These are phyloP conservation scores for Oryza officinalis DNA, from an alignment of 176 grass and related monocot species.

Conservation along the genomic window DNA sequence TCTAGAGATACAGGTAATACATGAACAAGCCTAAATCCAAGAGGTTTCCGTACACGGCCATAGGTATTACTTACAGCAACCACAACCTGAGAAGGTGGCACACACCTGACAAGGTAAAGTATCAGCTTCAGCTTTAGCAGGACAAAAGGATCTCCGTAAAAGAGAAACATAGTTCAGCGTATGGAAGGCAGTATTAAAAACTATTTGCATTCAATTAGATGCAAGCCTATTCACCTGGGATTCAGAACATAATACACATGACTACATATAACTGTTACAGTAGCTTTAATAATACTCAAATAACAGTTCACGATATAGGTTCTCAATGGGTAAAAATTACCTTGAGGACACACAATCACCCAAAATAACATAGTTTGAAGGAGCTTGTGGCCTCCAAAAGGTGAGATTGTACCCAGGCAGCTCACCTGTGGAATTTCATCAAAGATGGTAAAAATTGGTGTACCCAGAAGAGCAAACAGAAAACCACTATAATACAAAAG, in stretches of 20 bases:
- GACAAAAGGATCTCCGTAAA: not conserved
- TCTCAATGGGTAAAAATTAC: constrained; percentile 37
- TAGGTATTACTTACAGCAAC: constrained; percentile 93
- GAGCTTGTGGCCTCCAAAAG: constrained; percentile 95
- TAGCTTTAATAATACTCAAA: constrained; percentile 8
- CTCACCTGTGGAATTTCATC: constrained; percentile 49
- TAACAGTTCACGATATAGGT: not conserved
- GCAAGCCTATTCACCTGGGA: constrained; percentile 22
- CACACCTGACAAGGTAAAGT: constrained; percentile 53
- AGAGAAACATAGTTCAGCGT: not conserved
- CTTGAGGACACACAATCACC: constrained; percentile 96
- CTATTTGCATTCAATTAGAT: not conserved
- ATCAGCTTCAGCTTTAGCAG: constrained; percentile 39
- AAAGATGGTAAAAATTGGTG: constrained; percentile 22
- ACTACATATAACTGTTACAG: not conserved
- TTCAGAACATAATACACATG: not conserved
- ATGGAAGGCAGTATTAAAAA: not conserved
- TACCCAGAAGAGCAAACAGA: constrained; percentile 5
- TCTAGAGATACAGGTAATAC: constrained; percentile 53
- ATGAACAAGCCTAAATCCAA: constrained; percentile 81
- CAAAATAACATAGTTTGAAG: constrained; percentile 94
- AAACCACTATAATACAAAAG: constrained; percentile 5
- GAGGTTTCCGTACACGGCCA: constrained; percentile 89
- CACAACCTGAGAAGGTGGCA: constrained; percentile 94
- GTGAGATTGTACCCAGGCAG: constrained; percentile 89